Evolutionary conservation across 768 basidiomycete species (phyloP).

Genomic region (Psilocybe azurescens): DNA sequence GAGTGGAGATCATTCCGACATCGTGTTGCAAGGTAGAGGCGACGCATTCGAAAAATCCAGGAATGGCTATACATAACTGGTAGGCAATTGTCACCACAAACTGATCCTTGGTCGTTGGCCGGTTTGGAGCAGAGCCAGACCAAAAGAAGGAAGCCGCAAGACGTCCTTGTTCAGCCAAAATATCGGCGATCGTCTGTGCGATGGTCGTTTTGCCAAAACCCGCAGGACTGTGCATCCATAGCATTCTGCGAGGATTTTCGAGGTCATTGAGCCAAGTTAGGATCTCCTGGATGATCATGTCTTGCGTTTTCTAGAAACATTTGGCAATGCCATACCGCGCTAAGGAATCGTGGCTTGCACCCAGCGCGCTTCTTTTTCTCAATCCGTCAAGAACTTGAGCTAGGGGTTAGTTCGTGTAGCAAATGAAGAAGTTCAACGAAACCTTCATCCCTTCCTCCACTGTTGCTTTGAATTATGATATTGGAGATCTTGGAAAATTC

Average conservation of each 20-base stretch:
- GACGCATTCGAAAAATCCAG: not conserved
- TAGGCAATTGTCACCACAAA: constrained; percentile 26
- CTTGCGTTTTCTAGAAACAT: constrained; percentile 21
- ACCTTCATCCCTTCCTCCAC: no score
- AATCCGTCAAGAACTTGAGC: not conserved
- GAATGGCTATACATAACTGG: constrained; percentile 17
- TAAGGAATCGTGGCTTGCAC: constrained; percentile 17
- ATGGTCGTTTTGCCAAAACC: constrained; percentile 33
- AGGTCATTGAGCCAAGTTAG: constrained; percentile 8
- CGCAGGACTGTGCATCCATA: constrained; percentile 30
- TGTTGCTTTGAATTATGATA: no score
- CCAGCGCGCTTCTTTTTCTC: not conserved
- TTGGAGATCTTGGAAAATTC: no score
- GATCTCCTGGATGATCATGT: constrained; percentile 15
- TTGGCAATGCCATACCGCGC: constrained; percentile 10
- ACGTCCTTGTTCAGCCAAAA: not conserved
- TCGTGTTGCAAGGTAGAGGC: not conserved
- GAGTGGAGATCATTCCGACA: not conserved
- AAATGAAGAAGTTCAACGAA: no score
- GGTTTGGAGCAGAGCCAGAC: not conserved
- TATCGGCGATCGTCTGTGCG: constrained; percentile 34
- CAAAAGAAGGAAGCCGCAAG: constrained; percentile 25
- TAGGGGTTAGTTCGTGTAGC: no score
- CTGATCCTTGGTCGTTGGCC: not conserved
- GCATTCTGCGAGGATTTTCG: not conserved